Base-by-base conservation (phyloP, 1,284 basidiomycete species). In the Testicularia cyperi region DNA sequence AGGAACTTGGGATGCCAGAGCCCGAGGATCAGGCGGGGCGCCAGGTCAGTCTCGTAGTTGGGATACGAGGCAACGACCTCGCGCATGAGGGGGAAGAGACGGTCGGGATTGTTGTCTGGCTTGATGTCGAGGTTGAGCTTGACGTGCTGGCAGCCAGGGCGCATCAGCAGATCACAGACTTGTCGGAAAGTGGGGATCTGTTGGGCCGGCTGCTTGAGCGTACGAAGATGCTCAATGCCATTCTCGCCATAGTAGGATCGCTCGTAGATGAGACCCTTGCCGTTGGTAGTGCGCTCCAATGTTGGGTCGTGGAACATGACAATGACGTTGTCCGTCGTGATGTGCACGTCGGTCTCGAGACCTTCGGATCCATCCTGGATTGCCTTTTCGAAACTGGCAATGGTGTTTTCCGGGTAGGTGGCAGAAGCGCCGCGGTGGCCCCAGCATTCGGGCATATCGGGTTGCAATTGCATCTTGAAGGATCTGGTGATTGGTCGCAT, bases 251-350 rank as follows among this genome's bases (percentile, higher is more conserved):
- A 78, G 49, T 82, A 83, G 5, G 76, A 73, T 51, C 79, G 78
- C 34, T 79, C 74, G 31, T 80, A 75, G 56, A 83, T 81, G 18
- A 78, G 70, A 20, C 82, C 83, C 12, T 76, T 77, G 18, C 82
- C 81, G 63, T 82, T 75, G 24, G 83, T 84, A 15, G 82, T 84
- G 16, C 83, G 77, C 38, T 79, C 79, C 9, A 83, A 37, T 36
- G 72, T 84, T 10, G 90, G 88, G 78, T 97, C 92, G 77, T 96
- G 92, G 79, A 94, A 95, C 89, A 97, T 92, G 55, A 97, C 79
- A 36, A 97, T 87, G 37, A 90, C 85, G 70, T 86, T 82, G 80
- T 97, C 94, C 63, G 83, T 79, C 38, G 92, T 92, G 74, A 96
- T 87, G 78, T 97, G 94, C 65, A 97, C 91, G 83, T 97, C 92